Evolutionary conservation across 2,329 filamentous ascomycete species (phyloP).

Genomic region (Xylariaceae sp.): DNA sequence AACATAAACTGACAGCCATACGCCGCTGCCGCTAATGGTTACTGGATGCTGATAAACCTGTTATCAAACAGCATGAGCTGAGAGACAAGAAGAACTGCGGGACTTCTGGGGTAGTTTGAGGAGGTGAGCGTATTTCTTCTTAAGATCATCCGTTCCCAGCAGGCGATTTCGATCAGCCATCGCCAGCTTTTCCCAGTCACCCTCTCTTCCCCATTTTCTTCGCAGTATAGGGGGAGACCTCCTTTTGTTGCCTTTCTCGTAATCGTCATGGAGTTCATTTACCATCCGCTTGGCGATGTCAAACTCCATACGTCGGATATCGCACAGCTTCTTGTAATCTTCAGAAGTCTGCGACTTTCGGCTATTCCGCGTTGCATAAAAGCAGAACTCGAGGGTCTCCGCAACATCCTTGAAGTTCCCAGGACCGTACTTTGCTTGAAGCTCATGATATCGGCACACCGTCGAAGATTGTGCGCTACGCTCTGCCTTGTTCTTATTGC

Average conservation of each 20-base stretch:
- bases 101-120: too few relatives aligned
- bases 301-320: constrained; percentile 4
- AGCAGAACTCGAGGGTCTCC: constrained; percentile 2
- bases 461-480: constrained; percentile 1
- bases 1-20: too few relatives aligned
- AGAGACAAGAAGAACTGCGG: too few relatives aligned
- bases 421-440: constrained; percentile 1
- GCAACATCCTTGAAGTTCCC: neutral
- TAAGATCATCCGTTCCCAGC: too few relatives aligned
- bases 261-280: constrained; percentile 3
- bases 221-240: neutral
- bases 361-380: too few relatives aligned
- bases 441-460: constrained; percentile 2
- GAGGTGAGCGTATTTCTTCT: too few relatives aligned
- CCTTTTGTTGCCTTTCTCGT: neutral
- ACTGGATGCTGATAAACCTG: too few relatives aligned
- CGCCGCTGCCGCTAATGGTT: too few relatives aligned
- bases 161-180: neutral
- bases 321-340: neutral
- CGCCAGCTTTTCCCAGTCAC: neutral
- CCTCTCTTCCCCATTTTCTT: neutral
- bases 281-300: constrained; percentile 5
- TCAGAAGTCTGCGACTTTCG: neutral
- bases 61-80: too few relatives aligned
- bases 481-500: constrained; percentile 1